Conservation (phyloP, 176 grass and related monocot species). For the Paspalum vaginatum region DNA sequence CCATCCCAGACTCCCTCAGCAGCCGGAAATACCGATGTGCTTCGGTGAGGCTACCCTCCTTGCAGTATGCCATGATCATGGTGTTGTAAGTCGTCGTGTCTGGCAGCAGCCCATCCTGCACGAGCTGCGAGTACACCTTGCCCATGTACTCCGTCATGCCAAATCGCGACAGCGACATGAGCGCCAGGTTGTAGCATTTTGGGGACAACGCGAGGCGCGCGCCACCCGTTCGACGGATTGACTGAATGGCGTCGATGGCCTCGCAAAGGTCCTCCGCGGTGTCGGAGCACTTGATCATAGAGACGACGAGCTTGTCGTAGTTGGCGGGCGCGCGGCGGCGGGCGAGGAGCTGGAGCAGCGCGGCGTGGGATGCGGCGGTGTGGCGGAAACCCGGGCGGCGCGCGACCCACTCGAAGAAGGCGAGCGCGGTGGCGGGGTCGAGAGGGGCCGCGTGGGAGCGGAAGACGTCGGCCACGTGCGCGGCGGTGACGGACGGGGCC, state of each 20-base stretch:
- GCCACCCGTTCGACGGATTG: slow-evolving; percentile 58
- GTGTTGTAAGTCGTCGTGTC: slow-evolving; percentile 64
- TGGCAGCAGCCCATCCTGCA: slow-evolving; percentile 59
- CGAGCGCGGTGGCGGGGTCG: slow-evolving; percentile 56
- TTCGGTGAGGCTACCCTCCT: slow-evolving; percentile 53
- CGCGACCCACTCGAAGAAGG: slow-evolving; percentile 75
- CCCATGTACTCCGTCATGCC: slow-evolving; percentile 63
- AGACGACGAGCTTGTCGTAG: slow-evolving; percentile 64
- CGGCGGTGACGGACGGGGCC: slow-evolving; percentile 54
- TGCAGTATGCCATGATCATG: slow-evolving; percentile 81
- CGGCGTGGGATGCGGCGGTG: slow-evolving; percentile 63
- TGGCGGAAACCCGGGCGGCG: slow-evolving; percentile 65
- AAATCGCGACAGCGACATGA: slow-evolving; percentile 59
- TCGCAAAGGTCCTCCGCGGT: slow-evolving; percentile 44
- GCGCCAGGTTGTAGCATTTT: slow-evolving; percentile 69
- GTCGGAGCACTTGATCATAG: slow-evolving; percentile 67
- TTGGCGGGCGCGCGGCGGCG: slow-evolving; percentile 36
- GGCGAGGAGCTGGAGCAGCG: slow-evolving; percentile 64
- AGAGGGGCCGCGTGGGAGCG: slow-evolving; percentile 15
- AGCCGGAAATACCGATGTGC: slow-evolving; percentile 57
- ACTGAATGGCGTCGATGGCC: slow-evolving; percentile 53
- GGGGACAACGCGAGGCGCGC: slow-evolving; percentile 54
- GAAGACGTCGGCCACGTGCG: slow-evolving; percentile 63
- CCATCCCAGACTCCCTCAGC: slow-evolving; percentile 48
- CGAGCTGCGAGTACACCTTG: slow-evolving; percentile 54